phyloP scores from a whole-genome alignment of 139 green algal species.

The Chlamydomonas asymmetrica region DNA sequence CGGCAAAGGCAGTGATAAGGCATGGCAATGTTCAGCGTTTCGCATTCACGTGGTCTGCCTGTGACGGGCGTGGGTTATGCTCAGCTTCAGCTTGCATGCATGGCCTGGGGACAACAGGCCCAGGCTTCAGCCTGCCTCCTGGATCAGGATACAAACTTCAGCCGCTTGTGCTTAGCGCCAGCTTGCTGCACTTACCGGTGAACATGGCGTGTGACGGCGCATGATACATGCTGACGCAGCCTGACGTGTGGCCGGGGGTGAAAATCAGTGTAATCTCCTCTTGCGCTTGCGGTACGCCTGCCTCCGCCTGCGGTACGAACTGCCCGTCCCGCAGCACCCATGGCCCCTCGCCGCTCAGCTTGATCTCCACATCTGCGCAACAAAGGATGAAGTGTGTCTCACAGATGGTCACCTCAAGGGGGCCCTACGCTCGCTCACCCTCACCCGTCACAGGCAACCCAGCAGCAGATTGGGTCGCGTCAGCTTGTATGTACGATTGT shows the following conservation, averaged over 20 bases:
- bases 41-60: no score
- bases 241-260: conserved; percentile 75
- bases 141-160: no score
- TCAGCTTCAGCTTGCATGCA: neutral
- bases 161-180: neutral
- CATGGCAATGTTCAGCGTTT: no score
- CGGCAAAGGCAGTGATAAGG: no score
- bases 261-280: conserved; percentile 62
- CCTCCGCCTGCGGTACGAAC: neutral
- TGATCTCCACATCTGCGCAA: conserved; percentile 51
- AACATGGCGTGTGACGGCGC: conserved; percentile 54
- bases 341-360: conserved; percentile 64
- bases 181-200: conserved; percentile 53
- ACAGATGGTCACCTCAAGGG: no score
- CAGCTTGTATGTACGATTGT: no score
- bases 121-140: no score
- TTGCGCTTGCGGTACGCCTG: neutral
- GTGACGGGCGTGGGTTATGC: no score
- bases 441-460: no score
- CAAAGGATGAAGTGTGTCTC: neutral
- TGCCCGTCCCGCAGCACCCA: conserved; percentile 53
- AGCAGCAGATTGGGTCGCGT: no score
- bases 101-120: no score
- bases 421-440: no score
- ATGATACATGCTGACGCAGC: conserved; percentile 65